Conservation (phyloP, 257 asterid species). For the Anisodus acutangulus region DNA sequence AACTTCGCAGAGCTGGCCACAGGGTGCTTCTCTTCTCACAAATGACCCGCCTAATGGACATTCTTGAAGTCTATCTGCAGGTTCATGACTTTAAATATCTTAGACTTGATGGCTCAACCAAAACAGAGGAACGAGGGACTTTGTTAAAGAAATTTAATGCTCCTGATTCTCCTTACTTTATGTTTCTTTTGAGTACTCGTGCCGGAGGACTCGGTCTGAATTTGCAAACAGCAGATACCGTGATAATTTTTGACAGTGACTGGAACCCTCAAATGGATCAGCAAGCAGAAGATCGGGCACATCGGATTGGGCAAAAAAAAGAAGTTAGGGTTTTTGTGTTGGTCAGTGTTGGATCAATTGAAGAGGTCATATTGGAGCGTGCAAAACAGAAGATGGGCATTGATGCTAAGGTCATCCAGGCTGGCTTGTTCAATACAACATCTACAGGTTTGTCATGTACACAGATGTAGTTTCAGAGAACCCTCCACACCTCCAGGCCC, state of each 20-base stretch:
- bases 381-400: conserved; percentile 99
- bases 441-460: conserved; percentile 80
- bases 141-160: conserved; percentile 79
- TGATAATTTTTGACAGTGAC: conserved; percentile 93
- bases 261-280: conserved; percentile 99
- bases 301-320: conserved; percentile 98
- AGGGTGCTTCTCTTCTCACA: conserved; percentile 96
- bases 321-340: conserved; percentile 97
- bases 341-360: conserved; percentile 93
- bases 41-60: conserved; percentile 94
- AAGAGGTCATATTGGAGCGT: conserved; percentile 94
- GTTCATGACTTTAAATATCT: conserved; percentile 77
- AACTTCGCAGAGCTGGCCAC: conserved; percentile 84
- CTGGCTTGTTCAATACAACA: conserved; percentile 97
- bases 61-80: conserved; percentile 85
- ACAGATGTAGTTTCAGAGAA: conserved; percentile 2
- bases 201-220: conserved; percentile 99
- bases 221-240: conserved; percentile 96
- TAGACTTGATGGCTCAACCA: conserved; percentile 93
- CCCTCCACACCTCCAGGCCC: conserved; percentile 20
- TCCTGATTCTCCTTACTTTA: conserved; percentile 92
- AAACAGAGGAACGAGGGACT: conserved; percentile 87
- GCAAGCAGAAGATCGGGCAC: conserved; percentile 99
- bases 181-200: conserved; percentile 95
- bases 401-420: conserved; percentile 99